Base-by-base conservation (phyloP, 2,329 filamentous ascomycete genomes). In the Achaetomium macrosporum region DNA sequence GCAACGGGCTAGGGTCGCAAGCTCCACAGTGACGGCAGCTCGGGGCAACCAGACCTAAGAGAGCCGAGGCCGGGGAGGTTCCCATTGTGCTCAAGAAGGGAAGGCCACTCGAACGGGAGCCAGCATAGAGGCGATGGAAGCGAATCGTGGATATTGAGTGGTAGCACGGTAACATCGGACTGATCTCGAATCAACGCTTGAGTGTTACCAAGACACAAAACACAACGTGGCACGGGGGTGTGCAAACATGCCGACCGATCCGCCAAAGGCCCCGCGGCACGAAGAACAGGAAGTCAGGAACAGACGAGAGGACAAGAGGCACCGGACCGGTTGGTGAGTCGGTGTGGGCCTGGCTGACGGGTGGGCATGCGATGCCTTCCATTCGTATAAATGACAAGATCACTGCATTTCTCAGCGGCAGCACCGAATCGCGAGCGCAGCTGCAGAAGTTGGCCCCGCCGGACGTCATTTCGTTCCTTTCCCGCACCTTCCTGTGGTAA, bases 11-110 rank as follows among this genome's bases (percentile, higher is more conserved):
- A 36, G 44, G 44, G 41, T 42, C 30, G 13, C 36, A 5, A 51
- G 19, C 35, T 42, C 54, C 49, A 46, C 42, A 50, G 7, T 11
- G 37, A 50, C 51, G 47, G 47, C n/a, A 39, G 16, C 13, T 5
- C 31, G 45, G 12, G 9, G 31, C 37, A n/a, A 39, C 35, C 45
- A 47, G 12, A 8, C 37, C 29, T 42, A 40, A 25, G 36, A 17
- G 29, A 50, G 47, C 42, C 47, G 8, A n/a, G 35, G 35, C 35
- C 15, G n/a, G 35, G 8, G n/a, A 5, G 35, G 35, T n/a, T 37
- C 15, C 25, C 25, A 7, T 4, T 25, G 25, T 25, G 25, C 25
- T 25, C 25, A 7, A 7, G 25, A 25, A 25, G 25, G 25, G 25
- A 25, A 30, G 16, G 13, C 45, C 33, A 39, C 33, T 39, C 40